Conservation (phyloP, 495 filamentous ascomycete species). For the Tricharina praecox region DNA sequence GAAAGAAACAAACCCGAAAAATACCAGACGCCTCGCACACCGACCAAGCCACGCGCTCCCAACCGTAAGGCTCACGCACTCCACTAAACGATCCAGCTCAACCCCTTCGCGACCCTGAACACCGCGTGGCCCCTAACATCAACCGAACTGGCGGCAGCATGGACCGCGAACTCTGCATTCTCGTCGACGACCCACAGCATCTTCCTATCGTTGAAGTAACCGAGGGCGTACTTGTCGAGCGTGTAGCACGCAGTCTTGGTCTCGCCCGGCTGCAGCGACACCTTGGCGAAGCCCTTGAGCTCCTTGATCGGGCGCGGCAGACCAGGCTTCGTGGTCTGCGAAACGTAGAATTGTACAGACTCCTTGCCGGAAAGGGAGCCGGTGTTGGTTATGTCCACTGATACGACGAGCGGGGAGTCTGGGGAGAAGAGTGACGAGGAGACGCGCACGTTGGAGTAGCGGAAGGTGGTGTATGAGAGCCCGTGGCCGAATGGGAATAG, state of each 20-base stretch:
- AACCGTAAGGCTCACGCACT: no score
- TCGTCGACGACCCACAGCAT: conserved; percentile 25
- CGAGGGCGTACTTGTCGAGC: conserved; percentile 36
- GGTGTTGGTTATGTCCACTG: conserved; percentile 40
- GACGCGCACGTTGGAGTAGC: conserved; percentile 36
- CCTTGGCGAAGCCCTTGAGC: conserved; percentile 59
- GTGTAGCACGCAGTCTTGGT: conserved; percentile 39
- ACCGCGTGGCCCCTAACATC: conserved; percentile 17
- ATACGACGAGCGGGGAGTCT: conserved; percentile 31
- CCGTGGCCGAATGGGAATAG: conserved; percentile 62
- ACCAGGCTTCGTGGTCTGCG: conserved; percentile 31
- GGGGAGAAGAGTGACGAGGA: conserved; percentile 29
- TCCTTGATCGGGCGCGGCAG: conserved; percentile 41
- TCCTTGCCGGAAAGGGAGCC: conserved; percentile 50
- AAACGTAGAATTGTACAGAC: conserved; percentile 50
- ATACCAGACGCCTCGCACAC: no score
- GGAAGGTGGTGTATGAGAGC: conserved; percentile 54
- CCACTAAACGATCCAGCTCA: conserved; percentile 20
- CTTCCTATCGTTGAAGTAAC: conserved; percentile 27
- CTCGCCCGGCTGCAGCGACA: conserved; percentile 46
- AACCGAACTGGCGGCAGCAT: conserved; percentile 24
- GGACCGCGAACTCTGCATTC: conserved; percentile 25
- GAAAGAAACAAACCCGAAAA: no score
- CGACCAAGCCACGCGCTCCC: no score
- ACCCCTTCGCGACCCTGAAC: conserved; percentile 19